These are phyloP conservation scores for Kockovaella imperatae DNA, from an alignment of 768 basidiomycete genomes.

Conservation along the genomic window DNA sequence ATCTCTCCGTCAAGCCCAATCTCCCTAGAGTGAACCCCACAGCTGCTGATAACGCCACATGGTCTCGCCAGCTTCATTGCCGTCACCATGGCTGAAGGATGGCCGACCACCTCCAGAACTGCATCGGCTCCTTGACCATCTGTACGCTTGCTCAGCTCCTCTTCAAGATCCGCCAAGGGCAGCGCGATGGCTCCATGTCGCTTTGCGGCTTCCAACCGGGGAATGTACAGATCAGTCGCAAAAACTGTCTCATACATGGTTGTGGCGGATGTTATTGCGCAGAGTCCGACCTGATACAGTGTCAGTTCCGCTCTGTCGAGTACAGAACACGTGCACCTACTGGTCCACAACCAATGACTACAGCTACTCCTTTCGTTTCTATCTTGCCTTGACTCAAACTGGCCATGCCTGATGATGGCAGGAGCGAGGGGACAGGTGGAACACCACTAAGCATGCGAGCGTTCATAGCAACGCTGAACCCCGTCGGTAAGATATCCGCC, in stretches of 20 bases:
- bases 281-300: constrained; percentile 7
- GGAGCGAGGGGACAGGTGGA: too few relatives aligned
- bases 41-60: constrained; percentile 20
- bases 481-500: constrained; percentile 31
- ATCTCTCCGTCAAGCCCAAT: constrained; percentile 5
- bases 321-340: too few relatives aligned
- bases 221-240: not conserved
- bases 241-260: constrained; percentile 28
- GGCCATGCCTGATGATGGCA: too few relatives aligned
- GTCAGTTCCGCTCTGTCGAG: too few relatives aligned
- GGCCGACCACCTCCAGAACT: constrained; percentile 37
- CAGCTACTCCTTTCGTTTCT: constrained; percentile 11
- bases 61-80: constrained; percentile 27
- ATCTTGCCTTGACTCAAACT: too few relatives aligned
- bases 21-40: constrained; percentile 14
- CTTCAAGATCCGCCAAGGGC: constrained; percentile 1
- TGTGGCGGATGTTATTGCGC: constrained; percentile 28
- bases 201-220: constrained; percentile 12
- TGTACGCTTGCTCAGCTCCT: constrained; percentile 7
- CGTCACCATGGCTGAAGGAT: constrained; percentile 11
- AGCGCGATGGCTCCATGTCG: constrained; percentile 31
- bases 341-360: constrained; percentile 36
- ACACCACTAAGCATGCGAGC: too few relatives aligned
- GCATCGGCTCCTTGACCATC: constrained; percentile 26
- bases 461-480: constrained; percentile 32